Percentiles rank a stretch among this genome's conserved stretches.
These are phyloP conservation scores for Alternaria triticina DNA, from an alignment of 2,329 filamentous ascomycete species.

Conservation along the genomic window DNA sequence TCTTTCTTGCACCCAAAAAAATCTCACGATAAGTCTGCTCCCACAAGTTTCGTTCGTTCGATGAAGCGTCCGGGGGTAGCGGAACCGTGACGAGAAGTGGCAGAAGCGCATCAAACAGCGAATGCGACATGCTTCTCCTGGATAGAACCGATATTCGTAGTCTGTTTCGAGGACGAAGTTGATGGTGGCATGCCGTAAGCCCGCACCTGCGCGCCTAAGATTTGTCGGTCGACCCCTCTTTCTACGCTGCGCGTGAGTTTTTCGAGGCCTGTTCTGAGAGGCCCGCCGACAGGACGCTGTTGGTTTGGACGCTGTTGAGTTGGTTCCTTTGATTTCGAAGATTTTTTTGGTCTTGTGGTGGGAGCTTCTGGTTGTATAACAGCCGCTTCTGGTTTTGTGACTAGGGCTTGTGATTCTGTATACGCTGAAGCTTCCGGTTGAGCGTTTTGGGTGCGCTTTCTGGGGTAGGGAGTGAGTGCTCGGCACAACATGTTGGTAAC, in stretches of 20 bases:
- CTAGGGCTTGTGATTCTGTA: neutral
- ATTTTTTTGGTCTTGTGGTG: neutral
- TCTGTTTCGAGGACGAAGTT: neutral
- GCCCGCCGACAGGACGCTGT: neutral
- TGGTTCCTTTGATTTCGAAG: neutral
- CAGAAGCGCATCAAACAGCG: conserved; percentile 10
- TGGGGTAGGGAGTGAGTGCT: neutral
- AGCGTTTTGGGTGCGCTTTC: neutral
- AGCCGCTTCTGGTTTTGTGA: neutral
- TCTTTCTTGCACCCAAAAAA: no score
- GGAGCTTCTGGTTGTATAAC: neutral
- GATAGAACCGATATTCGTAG: neutral
- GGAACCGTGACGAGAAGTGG: neutral
- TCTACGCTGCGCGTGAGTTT: conserved; percentile 10
- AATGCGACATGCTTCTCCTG: neutral
- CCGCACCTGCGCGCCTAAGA: conserved; percentile 18
- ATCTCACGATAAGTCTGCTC: no score
- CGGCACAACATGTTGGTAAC: neutral
- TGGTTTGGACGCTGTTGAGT: neutral
- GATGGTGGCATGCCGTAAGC: conserved; percentile 6
- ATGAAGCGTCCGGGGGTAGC: no score
- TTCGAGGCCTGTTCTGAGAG: conserved; percentile 17
- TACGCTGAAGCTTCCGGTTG: neutral
- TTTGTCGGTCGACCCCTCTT: conserved; percentile 18
- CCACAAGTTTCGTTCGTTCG: no score